phyloP scores from a whole-genome alignment of 148 eudicot genomes.

The Chenopodium suecicum region DNA sequence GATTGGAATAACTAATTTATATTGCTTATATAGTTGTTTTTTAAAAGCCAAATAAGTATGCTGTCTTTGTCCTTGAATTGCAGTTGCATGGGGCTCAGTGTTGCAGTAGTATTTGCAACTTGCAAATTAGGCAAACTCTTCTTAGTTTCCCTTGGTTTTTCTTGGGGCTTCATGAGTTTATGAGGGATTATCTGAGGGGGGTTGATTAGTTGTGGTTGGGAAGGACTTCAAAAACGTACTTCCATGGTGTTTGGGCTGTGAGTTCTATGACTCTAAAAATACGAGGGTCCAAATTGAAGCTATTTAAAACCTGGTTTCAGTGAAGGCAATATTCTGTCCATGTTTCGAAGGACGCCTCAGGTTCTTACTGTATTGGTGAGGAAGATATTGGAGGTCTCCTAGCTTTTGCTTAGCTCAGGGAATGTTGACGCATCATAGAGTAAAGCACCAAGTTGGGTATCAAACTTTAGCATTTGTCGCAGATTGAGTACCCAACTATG shows the following conservation, averaged over 20 bases:
- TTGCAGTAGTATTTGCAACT: constrained; percentile 18
- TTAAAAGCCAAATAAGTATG: not conserved
- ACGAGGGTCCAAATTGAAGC: constrained; percentile 28
- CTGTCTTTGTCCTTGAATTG: not conserved
- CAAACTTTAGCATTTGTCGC: too few relatives aligned
- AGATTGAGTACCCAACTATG: not conserved
- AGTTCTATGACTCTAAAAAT: constrained; percentile 22
- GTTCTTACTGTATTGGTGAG: constrained; percentile 22
- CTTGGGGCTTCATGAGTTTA: constrained; percentile 14
- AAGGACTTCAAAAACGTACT: constrained; percentile 22
- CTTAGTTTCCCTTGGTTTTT: constrained; percentile 28
- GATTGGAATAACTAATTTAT: not conserved
- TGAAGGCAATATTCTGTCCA: constrained; percentile 13
- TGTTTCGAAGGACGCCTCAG: constrained; percentile 28
- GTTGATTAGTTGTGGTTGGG: constrained; percentile 31
- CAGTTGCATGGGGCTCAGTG: not conserved
- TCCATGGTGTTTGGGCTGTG: constrained; percentile 25
- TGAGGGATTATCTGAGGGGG: constrained; percentile 22
- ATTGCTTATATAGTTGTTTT: not conserved
- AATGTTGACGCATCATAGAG: constrained; percentile 7
- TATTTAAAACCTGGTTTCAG: constrained; percentile 25
- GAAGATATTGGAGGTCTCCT: constrained; percentile 20
- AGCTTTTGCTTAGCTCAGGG: constrained; percentile 13
- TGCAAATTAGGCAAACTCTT: constrained; percentile 13
- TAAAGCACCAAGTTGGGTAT: too few relatives aligned